Evolutionary conservation across 2,329 filamentous ascomycete genomes (phyloP), one percentile per base, ranked within the genome.

Genomic region (Alternaria tenuissima): DNA sequence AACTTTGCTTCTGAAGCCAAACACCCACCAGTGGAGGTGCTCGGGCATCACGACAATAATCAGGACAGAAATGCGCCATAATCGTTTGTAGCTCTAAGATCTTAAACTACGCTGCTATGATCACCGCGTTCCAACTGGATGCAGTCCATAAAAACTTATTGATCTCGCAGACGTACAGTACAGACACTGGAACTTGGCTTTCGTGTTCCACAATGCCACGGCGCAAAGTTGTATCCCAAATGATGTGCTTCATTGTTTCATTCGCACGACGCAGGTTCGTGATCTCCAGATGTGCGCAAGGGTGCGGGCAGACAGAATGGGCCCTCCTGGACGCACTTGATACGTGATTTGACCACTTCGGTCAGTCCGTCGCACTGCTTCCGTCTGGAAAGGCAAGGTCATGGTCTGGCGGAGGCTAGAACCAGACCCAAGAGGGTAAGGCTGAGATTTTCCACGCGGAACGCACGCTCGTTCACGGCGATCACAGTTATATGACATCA

Each of bases 401-500:
- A 70, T 63, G 62, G 61, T 55, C 52, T 26, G 59, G 48, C 41
- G 52, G 52, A 62, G 57, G 59, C 55, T 55, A 41, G 30, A 36
- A 22, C 43, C 55, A 57, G 32, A 22, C 56, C 63, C 18, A 61
- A 59, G 60, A n/a, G 42, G 49, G 59, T 44, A 64, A 62, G 65
- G 49, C 36, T 32, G 44, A 22, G 46, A 55, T 39, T 48, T 42
- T 20, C 43, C 46, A 49, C 58, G 39, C 58, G 43, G 42, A 59
- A 38, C 42, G 30, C 39, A 52, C 56, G 55, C 61, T 48, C 56
- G 55, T 59, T 48, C 60, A 63, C 30, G 61, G 51, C 64, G 68
- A 71, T 69, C 68, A 51, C 52, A 26, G 47, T 47, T 26, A 26
- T 7, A 69, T 75, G 72, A 75, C 70, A 69, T 76, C 74, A 76